Evolutionary conservation across 1,139 yeast species (phyloP).

Genomic region (Hansenula anomala): DNA sequence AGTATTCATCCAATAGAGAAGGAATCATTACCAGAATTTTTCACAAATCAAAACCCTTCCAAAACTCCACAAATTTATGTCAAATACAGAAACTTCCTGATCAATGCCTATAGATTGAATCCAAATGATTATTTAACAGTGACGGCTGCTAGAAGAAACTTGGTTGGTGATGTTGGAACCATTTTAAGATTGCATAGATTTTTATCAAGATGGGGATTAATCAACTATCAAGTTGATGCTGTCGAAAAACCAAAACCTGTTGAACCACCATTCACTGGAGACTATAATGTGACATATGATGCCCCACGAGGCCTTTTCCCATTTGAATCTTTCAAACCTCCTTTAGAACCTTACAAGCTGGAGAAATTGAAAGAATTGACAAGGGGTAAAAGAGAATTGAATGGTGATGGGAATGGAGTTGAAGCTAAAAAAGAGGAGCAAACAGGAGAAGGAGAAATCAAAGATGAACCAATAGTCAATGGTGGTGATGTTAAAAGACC

Average conservation of each 20-base stretch:
- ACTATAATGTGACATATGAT: conserved; percentile 67
- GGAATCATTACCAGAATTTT: conserved; percentile 88
- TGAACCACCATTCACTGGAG: conserved; percentile 72
- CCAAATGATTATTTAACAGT: conserved; percentile 91
- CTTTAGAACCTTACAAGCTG: conserved; percentile 47
- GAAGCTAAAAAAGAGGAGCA: background rate
- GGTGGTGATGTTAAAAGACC: conserved; percentile 32
- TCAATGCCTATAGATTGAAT: conserved; percentile 85
- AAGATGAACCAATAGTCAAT: conserved; percentile 7
- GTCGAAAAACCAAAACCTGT: conserved; percentile 61
- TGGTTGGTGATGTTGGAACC: conserved; percentile 95
- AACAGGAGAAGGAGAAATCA: conserved; percentile 1
- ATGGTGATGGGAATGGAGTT: conserved; percentile 7
- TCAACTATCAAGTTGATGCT: conserved; percentile 86
- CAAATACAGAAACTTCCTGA: conserved; percentile 90
- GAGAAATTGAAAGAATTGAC: conserved; percentile 51
- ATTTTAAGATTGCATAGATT: conserved; percentile 87
- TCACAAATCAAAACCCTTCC: conserved; percentile 66
- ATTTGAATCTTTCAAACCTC: conserved; percentile 71
- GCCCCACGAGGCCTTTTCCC: conserved; percentile 96
- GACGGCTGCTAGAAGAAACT: conserved; percentile 90
- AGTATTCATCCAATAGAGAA: conserved; percentile 59
- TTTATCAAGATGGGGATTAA: conserved; percentile 92
- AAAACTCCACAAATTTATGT: conserved; percentile 87
- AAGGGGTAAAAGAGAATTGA: conserved; percentile 13